These are phyloP conservation scores for Aureobasidium sp. DNA, from an alignment of 2,329 filamentous ascomycete species.

Conservation along the genomic window DNA sequence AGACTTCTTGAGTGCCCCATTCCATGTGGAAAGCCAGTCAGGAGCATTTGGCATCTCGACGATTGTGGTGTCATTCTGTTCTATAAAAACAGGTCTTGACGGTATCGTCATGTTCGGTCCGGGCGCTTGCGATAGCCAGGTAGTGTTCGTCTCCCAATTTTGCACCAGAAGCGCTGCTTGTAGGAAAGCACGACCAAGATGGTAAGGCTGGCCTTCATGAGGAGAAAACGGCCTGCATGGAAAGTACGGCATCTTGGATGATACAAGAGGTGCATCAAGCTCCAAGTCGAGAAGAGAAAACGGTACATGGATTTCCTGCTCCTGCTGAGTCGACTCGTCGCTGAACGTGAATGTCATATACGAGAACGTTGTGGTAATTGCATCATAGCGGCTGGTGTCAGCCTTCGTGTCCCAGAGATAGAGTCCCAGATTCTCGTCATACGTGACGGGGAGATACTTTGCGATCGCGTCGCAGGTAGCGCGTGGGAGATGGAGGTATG, in stretches of 20 bases:
- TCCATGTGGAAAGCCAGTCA: neutral
- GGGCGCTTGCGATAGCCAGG: conserved; percentile 1
- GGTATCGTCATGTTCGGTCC: neutral
- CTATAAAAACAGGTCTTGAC: neutral
- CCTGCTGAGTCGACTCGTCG: neutral
- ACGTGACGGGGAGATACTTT: neutral
- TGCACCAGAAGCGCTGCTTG: conserved; percentile 5
- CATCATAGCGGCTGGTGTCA: neutral
- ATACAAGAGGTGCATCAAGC: neutral
- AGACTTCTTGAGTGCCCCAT: neutral
- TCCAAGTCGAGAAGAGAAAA: conserved; percentile 1
- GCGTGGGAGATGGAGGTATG: neutral
- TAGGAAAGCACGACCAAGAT: conserved; percentile 9
- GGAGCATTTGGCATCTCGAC: neutral
- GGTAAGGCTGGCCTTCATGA: neutral
- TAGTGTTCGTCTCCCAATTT: conserved; percentile 3
- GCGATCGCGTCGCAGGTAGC: neutral
- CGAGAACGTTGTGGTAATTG: neutral
- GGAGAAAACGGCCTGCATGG: neutral
- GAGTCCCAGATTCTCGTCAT: neutral
- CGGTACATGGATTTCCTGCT: neutral
- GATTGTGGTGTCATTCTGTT: neutral
- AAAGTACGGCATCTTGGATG: neutral
- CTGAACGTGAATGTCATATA: neutral
- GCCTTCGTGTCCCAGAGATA: neutral